Evolutionary conservation across 2,329 filamentous ascomycete genomes (phyloP).

Genomic region (Spiromastix sp.): DNA sequence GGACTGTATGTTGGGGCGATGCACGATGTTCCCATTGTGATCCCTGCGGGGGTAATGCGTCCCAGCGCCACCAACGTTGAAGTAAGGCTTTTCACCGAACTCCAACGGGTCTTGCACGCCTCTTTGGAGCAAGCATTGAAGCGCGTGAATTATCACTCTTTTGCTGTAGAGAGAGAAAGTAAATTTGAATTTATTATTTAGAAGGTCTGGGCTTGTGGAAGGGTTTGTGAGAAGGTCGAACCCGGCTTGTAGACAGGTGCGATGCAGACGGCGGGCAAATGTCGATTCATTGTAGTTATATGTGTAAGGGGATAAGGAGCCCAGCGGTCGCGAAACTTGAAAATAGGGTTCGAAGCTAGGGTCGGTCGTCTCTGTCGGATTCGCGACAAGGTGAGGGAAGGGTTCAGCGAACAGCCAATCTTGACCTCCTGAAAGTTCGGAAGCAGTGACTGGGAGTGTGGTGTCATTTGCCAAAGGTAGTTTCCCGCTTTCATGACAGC

Average conservation of each 20-base stretch:
- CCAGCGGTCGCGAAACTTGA: neutral
- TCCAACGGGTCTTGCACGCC: slow-evolving; percentile 13
- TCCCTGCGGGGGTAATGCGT: slow-evolving; percentile 48
- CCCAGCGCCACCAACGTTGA: slow-evolving; percentile 52
- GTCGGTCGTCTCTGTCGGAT: neutral
- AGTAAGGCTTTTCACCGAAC: slow-evolving; percentile 14
- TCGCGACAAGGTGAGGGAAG: neutral
- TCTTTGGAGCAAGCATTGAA: slow-evolving; percentile 2
- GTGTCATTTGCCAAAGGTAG: neutral
- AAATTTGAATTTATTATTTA: slow-evolving; percentile 18
- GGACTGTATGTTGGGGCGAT: slow-evolving; percentile 21
- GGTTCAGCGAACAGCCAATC: neutral
- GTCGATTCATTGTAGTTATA: slow-evolving; percentile 57
- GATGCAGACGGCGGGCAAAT: slow-evolving; percentile 63
- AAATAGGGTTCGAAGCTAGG: neutral
- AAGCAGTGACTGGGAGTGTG: too few species aligned
- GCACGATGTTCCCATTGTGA: slow-evolving; percentile 25
- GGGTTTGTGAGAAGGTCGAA: slow-evolving; percentile 44
- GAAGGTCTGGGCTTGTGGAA: slow-evolving; percentile 8
- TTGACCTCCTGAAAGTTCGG: neutral
- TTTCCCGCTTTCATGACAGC: neutral
- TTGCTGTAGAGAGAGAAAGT: slow-evolving; percentile 17
- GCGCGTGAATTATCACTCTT: slow-evolving; percentile 2
- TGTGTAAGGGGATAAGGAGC: slow-evolving; percentile 23
- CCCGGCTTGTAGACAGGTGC: slow-evolving; percentile 54